These are phyloP conservation scores for Fusarium mundagurra DNA, from an alignment of 2,329 filamentous ascomycete genomes.

Conservation along the genomic window DNA sequence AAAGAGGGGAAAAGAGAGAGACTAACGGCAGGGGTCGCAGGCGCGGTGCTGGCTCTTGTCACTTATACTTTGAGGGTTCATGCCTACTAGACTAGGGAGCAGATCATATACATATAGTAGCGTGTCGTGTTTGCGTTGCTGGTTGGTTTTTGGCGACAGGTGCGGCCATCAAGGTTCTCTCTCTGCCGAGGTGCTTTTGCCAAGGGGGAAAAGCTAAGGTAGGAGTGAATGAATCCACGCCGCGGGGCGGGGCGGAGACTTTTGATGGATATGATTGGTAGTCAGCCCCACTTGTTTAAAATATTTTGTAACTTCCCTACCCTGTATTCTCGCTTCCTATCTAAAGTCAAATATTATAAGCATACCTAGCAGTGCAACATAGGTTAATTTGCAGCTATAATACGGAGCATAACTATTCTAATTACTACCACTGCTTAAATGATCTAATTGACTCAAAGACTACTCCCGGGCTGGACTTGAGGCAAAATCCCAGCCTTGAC, in stretches of 20 bases:
- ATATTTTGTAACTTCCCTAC: neutral
- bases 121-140: conserved; percentile 1
- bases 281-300: fast-evolving
- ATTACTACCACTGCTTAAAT: neutral
- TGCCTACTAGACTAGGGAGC: conserved; percentile 2
- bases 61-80: conserved; percentile 21
- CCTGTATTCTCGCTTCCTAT: neutral
- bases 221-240: neutral
- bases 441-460: neutral
- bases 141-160: neutral
- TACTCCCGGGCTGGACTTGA: neutral
- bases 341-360: too few relatives aligned
- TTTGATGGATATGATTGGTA: neutral
- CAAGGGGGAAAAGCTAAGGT: neutral
- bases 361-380: too few relatives aligned
- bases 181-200: conserved; percentile 4
- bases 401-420: too few relatives aligned
- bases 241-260: conserved; percentile 1
- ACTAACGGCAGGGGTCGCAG: conserved; percentile 28
- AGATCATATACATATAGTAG: neutral
- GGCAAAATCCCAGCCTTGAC: neutral
- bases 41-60: conserved; percentile 30
- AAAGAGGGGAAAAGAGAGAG: neutral
- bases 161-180: conserved; percentile 29
- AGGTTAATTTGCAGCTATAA: fast-evolving